Base-by-base conservation (phyloP, 2,329 filamentous ascomycete genomes). In the Diplocarpon rosae region DNA sequence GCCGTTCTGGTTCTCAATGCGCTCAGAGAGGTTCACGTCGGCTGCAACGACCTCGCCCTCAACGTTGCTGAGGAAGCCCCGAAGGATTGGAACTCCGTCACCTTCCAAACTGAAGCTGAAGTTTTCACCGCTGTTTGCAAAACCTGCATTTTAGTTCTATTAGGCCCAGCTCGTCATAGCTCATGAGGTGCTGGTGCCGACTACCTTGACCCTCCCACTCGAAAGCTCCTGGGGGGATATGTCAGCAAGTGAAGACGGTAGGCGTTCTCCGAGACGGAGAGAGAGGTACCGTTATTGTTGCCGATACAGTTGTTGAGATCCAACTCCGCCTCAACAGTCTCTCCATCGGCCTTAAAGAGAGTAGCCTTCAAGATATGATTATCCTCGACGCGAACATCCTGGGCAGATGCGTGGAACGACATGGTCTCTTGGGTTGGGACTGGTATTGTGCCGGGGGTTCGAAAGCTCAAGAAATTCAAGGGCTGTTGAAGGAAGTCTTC, bases 221-320 rank as follows among this genome's bases (percentile, higher is more conserved):
- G 34, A 67, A 47, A n/a, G 14, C 20, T 12, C 43, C 43, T 45
- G 33, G n/a, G 15, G 15, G 12, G 14, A 30, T 40, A 13, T 36
- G 30, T 27, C 14, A 28, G 16, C 24, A 12, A 2, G n/a, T 32
- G 14, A 10, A 20, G 15, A 15, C 6, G 10, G 37, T 1, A 2
- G 12, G 16, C 16, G 12, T n/a, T 15, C 2, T 17, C 6, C 3
- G 5, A 20, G 3, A 11, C 17, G 13, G 31, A 12, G 14, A 20
- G 8, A 8, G 11, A 56, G 5, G 46, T 37, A n/a, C 76, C 75
- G 52, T 72, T 57, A 15, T 69, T 53, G 61, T 79, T 79, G 47
- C 61, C 59, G 43, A 80, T 66, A 47, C 70, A 64, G 67, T 77
- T 72, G 2, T 67, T 59, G 5, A 80, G 66, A 64, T 80, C 78